Conservation (phyloP, 495 filamentous ascomycete genomes). For the Geoglossum glabrum region DNA sequence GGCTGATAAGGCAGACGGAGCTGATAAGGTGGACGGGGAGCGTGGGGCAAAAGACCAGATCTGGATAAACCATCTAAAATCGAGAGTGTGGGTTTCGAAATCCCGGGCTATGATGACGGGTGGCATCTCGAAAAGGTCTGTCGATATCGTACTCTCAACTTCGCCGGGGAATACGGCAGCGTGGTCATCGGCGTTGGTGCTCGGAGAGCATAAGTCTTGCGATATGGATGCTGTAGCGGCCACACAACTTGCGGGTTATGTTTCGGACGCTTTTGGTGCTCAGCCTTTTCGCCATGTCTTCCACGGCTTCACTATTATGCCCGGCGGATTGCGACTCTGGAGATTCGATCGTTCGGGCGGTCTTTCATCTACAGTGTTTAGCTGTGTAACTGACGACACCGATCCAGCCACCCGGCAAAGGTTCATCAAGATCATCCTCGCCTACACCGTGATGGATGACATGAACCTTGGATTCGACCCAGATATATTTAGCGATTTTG, state of each 20-base stretch:
- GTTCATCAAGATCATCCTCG: too few relatives aligned
- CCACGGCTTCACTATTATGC: background rate
- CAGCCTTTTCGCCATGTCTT: background rate
- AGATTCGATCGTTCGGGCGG: background rate
- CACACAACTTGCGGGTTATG: background rate
- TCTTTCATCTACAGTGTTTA: background rate
- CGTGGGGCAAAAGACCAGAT: background rate
- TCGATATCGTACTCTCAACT: background rate
- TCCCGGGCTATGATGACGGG: background rate
- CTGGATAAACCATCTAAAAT: background rate
- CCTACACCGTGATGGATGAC: too few relatives aligned
- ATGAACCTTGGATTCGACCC: too few relatives aligned
- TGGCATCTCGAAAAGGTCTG: background rate
- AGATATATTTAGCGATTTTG: too few relatives aligned
- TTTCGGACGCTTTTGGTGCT: background rate
- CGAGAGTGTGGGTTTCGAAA: background rate
- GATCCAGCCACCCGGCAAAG: too few relatives aligned
- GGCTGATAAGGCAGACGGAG: background rate
- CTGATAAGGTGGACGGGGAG: background rate
- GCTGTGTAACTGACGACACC: too few relatives aligned
- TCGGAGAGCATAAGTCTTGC: background rate
- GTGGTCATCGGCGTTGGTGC: background rate
- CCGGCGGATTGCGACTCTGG: background rate
- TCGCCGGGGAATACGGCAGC: background rate
- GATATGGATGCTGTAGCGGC: background rate